Conservation (phyloP, 2,329 filamentous ascomycete genomes). For the Lachnellula cervina region DNA sequence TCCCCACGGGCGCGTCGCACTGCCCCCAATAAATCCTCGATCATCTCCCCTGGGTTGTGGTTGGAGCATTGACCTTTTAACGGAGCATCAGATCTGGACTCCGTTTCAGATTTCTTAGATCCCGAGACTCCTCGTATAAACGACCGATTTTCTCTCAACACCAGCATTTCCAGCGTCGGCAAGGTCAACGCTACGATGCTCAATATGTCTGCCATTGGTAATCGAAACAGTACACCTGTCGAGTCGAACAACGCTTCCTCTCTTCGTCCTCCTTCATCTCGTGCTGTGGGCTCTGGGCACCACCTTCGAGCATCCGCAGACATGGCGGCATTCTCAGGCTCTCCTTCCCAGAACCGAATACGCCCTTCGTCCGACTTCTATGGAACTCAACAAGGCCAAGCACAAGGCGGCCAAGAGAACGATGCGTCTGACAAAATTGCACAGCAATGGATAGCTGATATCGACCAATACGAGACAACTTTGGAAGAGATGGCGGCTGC, state of each 20-base stretch:
- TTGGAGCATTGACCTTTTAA: conserved; percentile 22
- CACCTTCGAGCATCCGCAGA: conserved; percentile 93
- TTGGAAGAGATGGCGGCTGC: conserved; percentile 98
- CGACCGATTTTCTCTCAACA: conserved; percentile 12
- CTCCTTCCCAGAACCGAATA: conserved; percentile 69
- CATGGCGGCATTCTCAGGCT: conserved; percentile 76
- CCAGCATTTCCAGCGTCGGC: conserved; percentile 18
- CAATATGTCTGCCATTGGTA: conserved; percentile 67
- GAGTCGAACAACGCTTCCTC: conserved; percentile 79
- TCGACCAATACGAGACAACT: conserved; percentile 98
- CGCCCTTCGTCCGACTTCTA: conserved; percentile 95
- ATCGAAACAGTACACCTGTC: conserved; percentile 88
- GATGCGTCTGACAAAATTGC: conserved; percentile 90
- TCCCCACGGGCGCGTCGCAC: conserved; percentile 34
- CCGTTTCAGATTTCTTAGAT: conserved; percentile 27
- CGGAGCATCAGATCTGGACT: conserved; percentile 23
- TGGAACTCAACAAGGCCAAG: conserved; percentile 64
- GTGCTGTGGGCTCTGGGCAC: conserved; percentile 71
- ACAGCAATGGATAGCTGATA: conserved; percentile 98
- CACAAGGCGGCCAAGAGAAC: conserved; percentile 62
- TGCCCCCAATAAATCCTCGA: conserved; percentile 13
- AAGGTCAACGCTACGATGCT: conserved; percentile 37
- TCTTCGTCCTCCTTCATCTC: conserved; percentile 75
- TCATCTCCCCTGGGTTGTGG: conserved; percentile 12
- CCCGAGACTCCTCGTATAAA: conserved; percentile 16